phyloP scores from a whole-genome alignment of 352 stramenopile species.

The Phytopythium sindhum region DNA sequence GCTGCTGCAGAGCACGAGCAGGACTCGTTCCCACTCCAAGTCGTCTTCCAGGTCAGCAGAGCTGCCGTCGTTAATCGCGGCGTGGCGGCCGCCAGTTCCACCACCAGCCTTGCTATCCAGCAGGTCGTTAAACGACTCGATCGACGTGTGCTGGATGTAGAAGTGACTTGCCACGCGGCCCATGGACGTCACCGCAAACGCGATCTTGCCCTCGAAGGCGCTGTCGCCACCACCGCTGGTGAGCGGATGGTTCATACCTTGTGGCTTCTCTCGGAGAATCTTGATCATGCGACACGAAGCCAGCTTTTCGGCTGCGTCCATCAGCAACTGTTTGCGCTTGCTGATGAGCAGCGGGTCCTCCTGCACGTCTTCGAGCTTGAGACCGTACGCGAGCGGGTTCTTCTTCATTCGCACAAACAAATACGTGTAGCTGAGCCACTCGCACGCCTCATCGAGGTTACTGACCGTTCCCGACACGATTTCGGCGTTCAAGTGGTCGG shows the following conservation, averaged over 20 bases:
- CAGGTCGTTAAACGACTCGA: constrained; percentile 97
- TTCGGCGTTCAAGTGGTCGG: constrained; percentile 99
- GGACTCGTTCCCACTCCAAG: constrained; percentile 62
- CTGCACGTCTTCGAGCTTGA: constrained; percentile 91
- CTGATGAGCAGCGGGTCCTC: constrained; percentile 87
- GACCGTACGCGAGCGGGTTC: constrained; percentile 98
- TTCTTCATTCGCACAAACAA: constrained; percentile 98
- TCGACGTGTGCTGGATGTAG: constrained; percentile 98
- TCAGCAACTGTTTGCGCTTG: constrained; percentile 60
- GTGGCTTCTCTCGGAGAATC: constrained; percentile 57
- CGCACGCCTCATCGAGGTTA: constrained; percentile 94
- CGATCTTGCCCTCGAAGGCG: constrained; percentile 40
- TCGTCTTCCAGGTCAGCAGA: constrained; percentile 35
- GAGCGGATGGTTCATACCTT: constrained; percentile 11
- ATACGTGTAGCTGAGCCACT: constrained; percentile 99
- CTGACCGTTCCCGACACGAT: constrained; percentile 98
- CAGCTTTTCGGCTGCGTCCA: constrained; percentile 75
- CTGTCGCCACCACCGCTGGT: constrained; percentile 6
- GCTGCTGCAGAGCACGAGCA: constrained; percentile 73
- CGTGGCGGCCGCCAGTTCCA: constrained; percentile 10
- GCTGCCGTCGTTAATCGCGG: constrained; percentile 5
- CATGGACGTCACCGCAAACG: constrained; percentile 94
- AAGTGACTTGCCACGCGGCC: constrained; percentile 98
- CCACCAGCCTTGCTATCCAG: constrained; percentile 64
- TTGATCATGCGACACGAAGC: constrained; percentile 83